These are phyloP conservation scores for Podaxis sp. DNA, from an alignment of 768 basidiomycete species.

Conservation along the genomic window DNA sequence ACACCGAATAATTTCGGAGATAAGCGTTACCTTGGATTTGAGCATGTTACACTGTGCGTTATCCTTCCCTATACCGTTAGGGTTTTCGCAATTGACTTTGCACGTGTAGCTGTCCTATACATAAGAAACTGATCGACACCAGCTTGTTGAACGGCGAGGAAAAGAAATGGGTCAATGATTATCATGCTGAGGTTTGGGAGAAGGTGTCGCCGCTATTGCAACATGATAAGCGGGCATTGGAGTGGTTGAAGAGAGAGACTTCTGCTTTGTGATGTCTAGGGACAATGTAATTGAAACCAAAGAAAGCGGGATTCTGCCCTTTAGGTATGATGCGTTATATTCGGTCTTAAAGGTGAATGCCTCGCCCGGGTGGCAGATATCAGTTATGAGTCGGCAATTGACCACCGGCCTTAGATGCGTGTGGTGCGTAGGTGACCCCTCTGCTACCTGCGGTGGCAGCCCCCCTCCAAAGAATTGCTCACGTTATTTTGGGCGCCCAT, in stretches of 20 bases:
- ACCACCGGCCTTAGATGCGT: too few relatives aligned
- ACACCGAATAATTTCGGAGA: constrained; percentile 80
- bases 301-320: neutral
- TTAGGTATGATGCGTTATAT: too few relatives aligned
- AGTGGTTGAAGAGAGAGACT: constrained; percentile 63
- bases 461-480: too few relatives aligned
- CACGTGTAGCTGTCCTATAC: constrained; percentile 71
- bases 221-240: constrained; percentile 53
- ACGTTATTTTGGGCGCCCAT: too few relatives aligned
- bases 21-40: constrained; percentile 81
- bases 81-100: neutral
- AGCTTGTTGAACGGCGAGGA: constrained; percentile 61
- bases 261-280: constrained; percentile 26
- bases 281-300: neutral
- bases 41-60: constrained; percentile 80
- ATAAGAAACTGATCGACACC: constrained; percentile 73
- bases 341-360: too few relatives aligned
- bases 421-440: too few relatives aligned
- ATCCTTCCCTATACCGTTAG: constrained; percentile 7
- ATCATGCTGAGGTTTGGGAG: constrained; percentile 71
- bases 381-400: too few relatives aligned
- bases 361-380: too few relatives aligned
- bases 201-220: constrained; percentile 72
- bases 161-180: constrained; percentile 75
- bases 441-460: too few relatives aligned